Percentiles rank a stretch among this genome's conserved stretches.
Evolutionary conservation across 805 yeast species (phyloP).

Genomic region (Metschnikowia anglica): DNA sequence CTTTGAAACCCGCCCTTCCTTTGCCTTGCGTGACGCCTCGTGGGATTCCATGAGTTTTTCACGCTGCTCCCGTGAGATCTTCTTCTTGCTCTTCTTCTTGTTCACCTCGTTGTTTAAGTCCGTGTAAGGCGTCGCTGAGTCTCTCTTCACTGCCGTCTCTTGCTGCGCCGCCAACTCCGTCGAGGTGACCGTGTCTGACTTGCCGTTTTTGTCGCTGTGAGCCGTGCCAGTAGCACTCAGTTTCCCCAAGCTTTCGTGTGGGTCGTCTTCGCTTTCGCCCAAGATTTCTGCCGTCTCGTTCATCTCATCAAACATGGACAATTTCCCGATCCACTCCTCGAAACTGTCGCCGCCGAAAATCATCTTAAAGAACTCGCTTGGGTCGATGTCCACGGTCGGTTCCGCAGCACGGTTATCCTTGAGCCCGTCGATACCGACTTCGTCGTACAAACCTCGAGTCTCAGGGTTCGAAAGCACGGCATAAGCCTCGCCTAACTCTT

Average conservation of each 20-base stretch:
- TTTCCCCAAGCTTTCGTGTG: slow-evolving; percentile 16
- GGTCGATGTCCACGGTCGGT: slow-evolving; percentile 72
- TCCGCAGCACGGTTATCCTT: slow-evolving; percentile 70
- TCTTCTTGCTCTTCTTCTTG: slow-evolving; percentile 31
- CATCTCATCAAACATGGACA: slow-evolving; percentile 74
- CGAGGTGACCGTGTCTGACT: slow-evolving; percentile 2
- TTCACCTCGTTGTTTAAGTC: slow-evolving; percentile 25
- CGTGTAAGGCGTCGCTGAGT: slow-evolving; percentile 10
- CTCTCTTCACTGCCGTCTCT: neutral
- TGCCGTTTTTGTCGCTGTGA: neutral
- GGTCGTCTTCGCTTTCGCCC: slow-evolving; percentile 38
- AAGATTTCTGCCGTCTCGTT: slow-evolving; percentile 57
- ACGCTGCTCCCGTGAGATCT: slow-evolving; percentile 39
- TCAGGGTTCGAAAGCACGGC: slow-evolving; percentile 76
- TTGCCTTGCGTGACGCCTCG: slow-evolving; percentile 52
- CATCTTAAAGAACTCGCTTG: slow-evolving; percentile 75
- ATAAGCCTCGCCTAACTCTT: slow-evolving; percentile 64
- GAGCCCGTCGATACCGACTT: slow-evolving; percentile 60
- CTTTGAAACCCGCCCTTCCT: slow-evolving; percentile 49
- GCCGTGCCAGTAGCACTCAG: neutral
- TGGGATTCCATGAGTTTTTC: slow-evolving; percentile 52
- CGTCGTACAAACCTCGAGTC: slow-evolving; percentile 73
- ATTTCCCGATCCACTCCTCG: slow-evolving; percentile 82
- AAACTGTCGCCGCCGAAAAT: slow-evolving; percentile 86
- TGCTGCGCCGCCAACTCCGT: slow-evolving; percentile 27